Conservation (phyloP, 176 grass and related monocot species). For the Oryza glumipatula region DNA sequence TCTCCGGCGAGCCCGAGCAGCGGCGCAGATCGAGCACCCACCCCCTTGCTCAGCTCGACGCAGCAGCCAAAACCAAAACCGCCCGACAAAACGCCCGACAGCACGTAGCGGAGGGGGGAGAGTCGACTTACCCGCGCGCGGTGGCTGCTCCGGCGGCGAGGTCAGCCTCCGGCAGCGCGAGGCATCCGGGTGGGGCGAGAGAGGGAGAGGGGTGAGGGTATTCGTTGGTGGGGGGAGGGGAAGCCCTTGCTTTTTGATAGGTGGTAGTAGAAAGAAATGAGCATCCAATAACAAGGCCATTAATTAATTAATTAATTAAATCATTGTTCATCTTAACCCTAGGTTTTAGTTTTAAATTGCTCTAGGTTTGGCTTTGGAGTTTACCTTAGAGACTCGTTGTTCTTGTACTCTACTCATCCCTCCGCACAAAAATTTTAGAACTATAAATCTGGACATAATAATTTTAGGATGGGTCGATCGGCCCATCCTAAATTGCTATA, state of each 20-base stretch:
- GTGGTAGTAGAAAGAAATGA: not conserved
- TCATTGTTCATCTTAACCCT: conserved; percentile 3
- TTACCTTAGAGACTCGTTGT: not conserved
- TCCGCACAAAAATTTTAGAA: too few relatives aligned
- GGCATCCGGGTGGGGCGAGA: conserved; percentile 21
- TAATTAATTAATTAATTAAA: not conserved
- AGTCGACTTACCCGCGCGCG: conserved; percentile 32
- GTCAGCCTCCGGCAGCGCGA: conserved; percentile 38
- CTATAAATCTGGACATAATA: too few relatives aligned
- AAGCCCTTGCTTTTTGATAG: conserved; percentile 19
- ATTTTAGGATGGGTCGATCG: too few relatives aligned
- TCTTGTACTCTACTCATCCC: not conserved
- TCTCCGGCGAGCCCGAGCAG: too few relatives aligned
- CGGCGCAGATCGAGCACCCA: conserved; percentile 46
- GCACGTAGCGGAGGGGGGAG: not conserved
- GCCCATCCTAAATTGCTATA: too few relatives aligned
- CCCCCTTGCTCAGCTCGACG: not conserved
- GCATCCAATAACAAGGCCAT: conserved; percentile 5
- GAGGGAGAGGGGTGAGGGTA: not conserved
- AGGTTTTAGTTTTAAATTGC: not conserved
- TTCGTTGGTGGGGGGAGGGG: conserved; percentile 53
- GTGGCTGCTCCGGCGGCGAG: conserved; percentile 18
- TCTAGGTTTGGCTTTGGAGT: not conserved
- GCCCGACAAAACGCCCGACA: not conserved
- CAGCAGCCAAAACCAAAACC: not conserved